These are phyloP conservation scores for Panus rudis DNA, from an alignment of 768 basidiomycete species.

Conservation along the genomic window DNA sequence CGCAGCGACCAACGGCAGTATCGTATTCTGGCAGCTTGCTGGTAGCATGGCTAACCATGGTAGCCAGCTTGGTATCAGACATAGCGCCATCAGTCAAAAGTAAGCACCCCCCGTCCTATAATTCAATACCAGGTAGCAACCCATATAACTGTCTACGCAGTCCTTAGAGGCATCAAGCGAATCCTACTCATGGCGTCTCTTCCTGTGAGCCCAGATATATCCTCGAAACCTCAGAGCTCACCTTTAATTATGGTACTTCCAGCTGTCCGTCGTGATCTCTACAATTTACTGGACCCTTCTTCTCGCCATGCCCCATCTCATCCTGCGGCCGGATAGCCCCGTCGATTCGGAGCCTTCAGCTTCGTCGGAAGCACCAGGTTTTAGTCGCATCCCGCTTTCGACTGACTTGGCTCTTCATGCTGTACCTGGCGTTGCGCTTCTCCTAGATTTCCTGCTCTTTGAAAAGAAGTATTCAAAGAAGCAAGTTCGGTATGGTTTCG, in stretches of 20 bases:
- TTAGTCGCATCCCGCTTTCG: slow-evolving; percentile 35
- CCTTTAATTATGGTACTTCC: background rate
- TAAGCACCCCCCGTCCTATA: slow-evolving; percentile 18
- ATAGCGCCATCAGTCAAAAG: slow-evolving; percentile 30
- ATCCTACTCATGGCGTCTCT: slow-evolving; percentile 55
- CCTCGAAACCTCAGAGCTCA: background rate
- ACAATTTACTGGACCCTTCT: slow-evolving; percentile 67
- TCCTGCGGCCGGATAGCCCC: slow-evolving; percentile 29
- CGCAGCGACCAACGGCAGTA: too few species aligned
- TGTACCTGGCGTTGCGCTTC: slow-evolving; percentile 46
- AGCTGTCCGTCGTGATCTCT: slow-evolving; percentile 43
- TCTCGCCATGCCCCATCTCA: slow-evolving; percentile 47
- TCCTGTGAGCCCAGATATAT: slow-evolving; percentile 38
- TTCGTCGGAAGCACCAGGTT: slow-evolving; percentile 19
- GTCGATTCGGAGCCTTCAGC: slow-evolving; percentile 23
- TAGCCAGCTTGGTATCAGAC: slow-evolving; percentile 33
- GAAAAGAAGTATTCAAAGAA: slow-evolving; percentile 45
- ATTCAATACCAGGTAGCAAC: background rate
- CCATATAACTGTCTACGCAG: slow-evolving; percentile 20
- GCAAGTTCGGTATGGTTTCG: slow-evolving; percentile 25
- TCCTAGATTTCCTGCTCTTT: slow-evolving; percentile 62
- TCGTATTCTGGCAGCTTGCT: slow-evolving; percentile 28
- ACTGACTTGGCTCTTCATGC: slow-evolving; percentile 55
- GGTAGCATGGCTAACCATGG: slow-evolving; percentile 35
- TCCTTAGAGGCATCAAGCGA: slow-evolving; percentile 42